Base-by-base conservation (phyloP, 1,284 basidiomycete species). In the Volvariella volvacea region DNA sequence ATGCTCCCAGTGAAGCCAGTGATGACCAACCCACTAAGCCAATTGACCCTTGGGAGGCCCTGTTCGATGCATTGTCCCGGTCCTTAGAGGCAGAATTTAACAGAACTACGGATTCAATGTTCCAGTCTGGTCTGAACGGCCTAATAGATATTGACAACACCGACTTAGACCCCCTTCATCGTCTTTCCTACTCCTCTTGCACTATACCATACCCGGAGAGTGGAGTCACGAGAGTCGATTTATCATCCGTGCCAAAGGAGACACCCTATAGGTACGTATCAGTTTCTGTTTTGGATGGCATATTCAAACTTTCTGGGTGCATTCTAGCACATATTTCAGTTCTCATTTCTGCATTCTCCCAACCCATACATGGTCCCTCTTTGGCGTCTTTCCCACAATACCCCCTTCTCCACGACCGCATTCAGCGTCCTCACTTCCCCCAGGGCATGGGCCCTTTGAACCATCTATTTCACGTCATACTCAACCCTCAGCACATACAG, bases 341-440 rank as follows among this genome's bases (percentile, higher is more conserved):
- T 22, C 17, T 7, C 10, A 22, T 31, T 22, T 22, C 40, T 41
- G 40, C 14, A 30, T 14, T 28, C 48, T 54, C 4, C 52, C 53
- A 3, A 53, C 51, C 6, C 51, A 68, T 22, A 48, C 42, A n/a
- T 55, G 50, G 50, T 30, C 51, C 4, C 47, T 58, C 9, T 53
- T 57, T 41, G 54, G 52, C 2, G 46, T 62, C 17, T 52, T 53
- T 32, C 25, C 25, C 25, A 6, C 25, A 6, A 12, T 28, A 28
- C 12, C 6, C 12, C 25, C 25, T 28, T 28, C 25, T 6, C 25
- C 25, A 28, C 25, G 25, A 6, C 25, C 25, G 6, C 6, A 28
- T 28, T 12, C 25, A 28, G 6, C 25, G n/a, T 28, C 12, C 25
- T 28, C 6, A 28, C 6, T 6, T 6, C 25, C 12, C 25, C 25